Conservation (phyloP, 2,329 filamentous ascomycete genomes). For the Bipolaris cookei region DNA sequence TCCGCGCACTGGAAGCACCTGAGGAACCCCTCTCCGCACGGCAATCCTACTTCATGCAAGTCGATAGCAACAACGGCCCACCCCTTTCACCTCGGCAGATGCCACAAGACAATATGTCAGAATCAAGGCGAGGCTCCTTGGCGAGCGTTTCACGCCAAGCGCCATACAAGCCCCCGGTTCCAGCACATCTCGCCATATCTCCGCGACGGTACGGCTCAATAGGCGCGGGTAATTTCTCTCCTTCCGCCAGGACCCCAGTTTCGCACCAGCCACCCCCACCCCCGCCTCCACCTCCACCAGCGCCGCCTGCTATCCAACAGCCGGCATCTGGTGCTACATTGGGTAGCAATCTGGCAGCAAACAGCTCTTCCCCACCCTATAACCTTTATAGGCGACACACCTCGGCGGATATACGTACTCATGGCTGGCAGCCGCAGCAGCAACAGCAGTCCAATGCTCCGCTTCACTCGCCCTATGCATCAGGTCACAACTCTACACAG, state of each 20-base stretch:
- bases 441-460: slow-evolving; percentile 52
- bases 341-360: slow-evolving; percentile 43
- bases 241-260: slow-evolving; percentile 74
- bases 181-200: slow-evolving; percentile 79
- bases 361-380: slow-evolving; percentile 61
- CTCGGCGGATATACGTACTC: slow-evolving; percentile 86
- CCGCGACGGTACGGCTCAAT: slow-evolving; percentile 89
- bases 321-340: slow-evolving; percentile 60
- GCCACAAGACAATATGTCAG: slow-evolving; percentile 70
- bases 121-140: slow-evolving; percentile 74
- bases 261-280: slow-evolving; percentile 64
- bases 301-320: slow-evolving; percentile 69
- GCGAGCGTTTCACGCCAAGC: slow-evolving; percentile 60
- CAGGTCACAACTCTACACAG: slow-evolving; percentile 65
- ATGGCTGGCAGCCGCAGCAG: slow-evolving; percentile 65
- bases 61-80: slow-evolving; percentile 59
- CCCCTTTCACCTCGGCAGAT: slow-evolving; percentile 88
- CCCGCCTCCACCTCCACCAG: slow-evolving; percentile 68
- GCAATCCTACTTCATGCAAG: slow-evolving; percentile 53
- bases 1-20: slow-evolving; percentile 63
- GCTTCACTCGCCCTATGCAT: slow-evolving; percentile 69
- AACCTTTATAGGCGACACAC: slow-evolving; percentile 86
- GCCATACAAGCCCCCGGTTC: slow-evolving; percentile 77
- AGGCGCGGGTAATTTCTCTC: slow-evolving; percentile 70
- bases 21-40: slow-evolving; percentile 70